Evolutionary conservation across 208 protist species (phyloP), one percentile per base, ranked within the genome.

Genomic region (Angomonas desouzai): DNA sequence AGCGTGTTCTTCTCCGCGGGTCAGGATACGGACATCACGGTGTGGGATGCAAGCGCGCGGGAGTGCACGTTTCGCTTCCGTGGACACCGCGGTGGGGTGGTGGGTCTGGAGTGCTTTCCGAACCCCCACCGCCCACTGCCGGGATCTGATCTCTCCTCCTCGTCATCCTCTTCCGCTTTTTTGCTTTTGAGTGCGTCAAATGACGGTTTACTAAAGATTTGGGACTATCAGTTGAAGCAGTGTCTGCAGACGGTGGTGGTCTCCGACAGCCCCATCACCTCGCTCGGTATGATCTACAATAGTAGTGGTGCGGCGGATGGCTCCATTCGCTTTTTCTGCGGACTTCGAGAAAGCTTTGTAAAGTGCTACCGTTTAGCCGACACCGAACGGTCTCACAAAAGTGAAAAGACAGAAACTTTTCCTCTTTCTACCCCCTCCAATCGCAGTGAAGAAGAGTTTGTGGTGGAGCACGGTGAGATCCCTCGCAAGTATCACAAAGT

Each of bases 21-120:
- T 1, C 82, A 91, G 32, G 98, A 99, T 78, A 99, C 97, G 2
- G 96, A 99, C 67, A 83, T 99, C 49, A 97, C 99, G 7, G 83
- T 99, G 11, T 99, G 98, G 98, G 98, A 99, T 74, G 67, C 99
- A 22, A 72, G 79, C 11, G 77, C 74, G 11, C 72, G 90, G 55
- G 87, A 95, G 69, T 57, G 87, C 0, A 38, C 68, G 6, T 96
- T 81, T 67, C 84, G 90, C 13, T 78, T 97, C 29, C 77, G 84
- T 29, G 93, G 93, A 0, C 93, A 97, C 58, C 85, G 88, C 33
- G 85, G 87, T 27, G 85, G 79, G 20, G 72, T 97, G 25, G 82
- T 92, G 0, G 83, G 70, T 3, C 63, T 96, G 1, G 38, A 77
- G 16, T 85, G 94, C 34, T 63, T 96, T 27, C 76, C 23, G 23